Conservation (phyloP, 2,329 filamentous ascomycete species). For the Bisporella sp. region DNA sequence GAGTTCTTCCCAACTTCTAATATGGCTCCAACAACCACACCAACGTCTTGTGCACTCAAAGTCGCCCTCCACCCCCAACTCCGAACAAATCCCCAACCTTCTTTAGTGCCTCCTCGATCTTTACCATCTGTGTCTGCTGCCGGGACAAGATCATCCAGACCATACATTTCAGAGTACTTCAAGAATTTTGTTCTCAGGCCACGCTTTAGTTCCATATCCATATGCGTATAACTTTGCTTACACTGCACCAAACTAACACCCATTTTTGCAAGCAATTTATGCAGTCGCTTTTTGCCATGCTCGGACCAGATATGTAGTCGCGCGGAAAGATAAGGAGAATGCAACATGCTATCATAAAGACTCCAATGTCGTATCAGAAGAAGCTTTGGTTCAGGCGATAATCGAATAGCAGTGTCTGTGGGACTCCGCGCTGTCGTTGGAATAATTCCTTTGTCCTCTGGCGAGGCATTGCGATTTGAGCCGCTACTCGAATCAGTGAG, state of each 20-base stretch:
- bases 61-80: conserved; percentile 98
- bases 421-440: conserved; percentile 83
- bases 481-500: conserved; percentile 45
- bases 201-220: conserved; percentile 95
- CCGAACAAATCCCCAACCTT: conserved; percentile 94
- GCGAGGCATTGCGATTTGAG: conserved; percentile 52
- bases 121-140: conserved; percentile 64
- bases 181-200: conserved; percentile 78
- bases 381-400: conserved; percentile 91
- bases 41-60: conserved; percentile 85
- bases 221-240: conserved; percentile 92
- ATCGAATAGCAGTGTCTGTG: conserved; percentile 82
- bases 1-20: conserved; percentile 73
- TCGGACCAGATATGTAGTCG: conserved; percentile 94
- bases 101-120: conserved; percentile 66
- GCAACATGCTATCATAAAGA: conserved; percentile 95
- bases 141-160: conserved; percentile 87
- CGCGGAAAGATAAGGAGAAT: conserved; percentile 90
- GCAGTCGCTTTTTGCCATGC: conserved; percentile 75
- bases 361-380: conserved; percentile 94
- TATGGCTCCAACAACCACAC: conserved; percentile 85
- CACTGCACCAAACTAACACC: conserved; percentile 90
- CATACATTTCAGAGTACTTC: conserved; percentile 89
- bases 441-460: conserved; percentile 72
- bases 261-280: conserved; percentile 97